These are phyloP conservation scores for Saccharomyces hybrid DNA, from an alignment of 1,139 yeast species.

Conservation along the genomic window DNA sequence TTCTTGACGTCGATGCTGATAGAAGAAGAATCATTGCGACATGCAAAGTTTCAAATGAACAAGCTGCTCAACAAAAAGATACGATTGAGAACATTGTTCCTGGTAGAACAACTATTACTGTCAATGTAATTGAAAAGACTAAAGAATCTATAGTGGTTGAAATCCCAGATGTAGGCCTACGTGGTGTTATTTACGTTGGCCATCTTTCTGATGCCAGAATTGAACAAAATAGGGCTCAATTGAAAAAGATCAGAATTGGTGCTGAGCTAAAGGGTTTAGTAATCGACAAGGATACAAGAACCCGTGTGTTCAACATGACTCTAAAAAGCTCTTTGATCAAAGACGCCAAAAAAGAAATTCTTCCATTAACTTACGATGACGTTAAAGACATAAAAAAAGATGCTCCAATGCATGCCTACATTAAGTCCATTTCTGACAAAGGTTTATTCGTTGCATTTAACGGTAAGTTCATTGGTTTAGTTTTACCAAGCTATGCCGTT, in stretches of 20 bases:
- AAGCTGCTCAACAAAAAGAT: conserved; percentile 43
- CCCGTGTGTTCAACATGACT: conserved; percentile 54
- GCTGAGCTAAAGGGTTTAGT: conserved; percentile 52
- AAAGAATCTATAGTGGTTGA: conserved; percentile 68
- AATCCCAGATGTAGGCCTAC: conserved; percentile 43
- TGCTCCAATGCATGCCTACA: conserved; percentile 53
- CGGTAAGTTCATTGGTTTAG: conserved; percentile 73
- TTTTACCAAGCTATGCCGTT: conserved; percentile 67
- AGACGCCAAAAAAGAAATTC: conserved; percentile 46
- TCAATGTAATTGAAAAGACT: conserved; percentile 62
- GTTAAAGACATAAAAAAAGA: conserved; percentile 43
- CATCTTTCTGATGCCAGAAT: conserved; percentile 71
- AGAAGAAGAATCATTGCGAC: conserved; percentile 59
- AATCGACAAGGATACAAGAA: conserved; percentile 57
- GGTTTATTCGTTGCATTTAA: conserved; percentile 85
- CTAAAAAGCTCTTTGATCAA: conserved; percentile 61
- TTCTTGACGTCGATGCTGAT: conserved; percentile 50
- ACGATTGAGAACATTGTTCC: conserved; percentile 43
- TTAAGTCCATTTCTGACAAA: conserved; percentile 64
- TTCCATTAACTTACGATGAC: conserved; percentile 61
- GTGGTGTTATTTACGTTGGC: conserved; percentile 68
- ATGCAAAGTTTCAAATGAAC: conserved; percentile 56
- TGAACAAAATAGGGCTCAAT: conserved; percentile 60
- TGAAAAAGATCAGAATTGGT: conserved; percentile 56
- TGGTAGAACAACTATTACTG: conserved; percentile 62